Evolutionary conservation across 441 rosid species (phyloP), one percentile per base, ranked within the genome.

Genomic region (Macaranga tanarius): DNA sequence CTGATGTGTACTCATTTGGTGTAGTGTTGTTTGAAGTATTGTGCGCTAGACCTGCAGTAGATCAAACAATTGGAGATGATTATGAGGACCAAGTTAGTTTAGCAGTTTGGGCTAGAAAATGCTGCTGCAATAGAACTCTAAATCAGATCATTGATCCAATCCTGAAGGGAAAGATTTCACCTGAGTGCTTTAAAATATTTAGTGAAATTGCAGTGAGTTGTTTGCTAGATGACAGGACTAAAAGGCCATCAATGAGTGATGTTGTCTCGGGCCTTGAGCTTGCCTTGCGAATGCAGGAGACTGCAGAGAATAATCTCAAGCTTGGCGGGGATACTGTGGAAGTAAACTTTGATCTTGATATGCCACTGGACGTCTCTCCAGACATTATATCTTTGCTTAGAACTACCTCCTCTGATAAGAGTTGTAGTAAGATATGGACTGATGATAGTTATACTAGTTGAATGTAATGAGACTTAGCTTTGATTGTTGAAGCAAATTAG

Each of bases 231-330:
- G 17, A 50, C 4, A 6, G 54, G 17, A 50, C 0, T 16, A 73
- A 71, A 34, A 62, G 82, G 61, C 80, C 82, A 19, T 65, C 54
- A 1, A 80, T 83, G 82, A 70, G 70, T 31, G 82, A 83, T 25
- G 80, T 80, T 5, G 51, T 75, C 10, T 72, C 75, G 73, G 23
- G 71, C 56, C 70, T 80, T 48, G 84, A 78, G 80, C 66, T 73
- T 10, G 86, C 82, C 3, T 67, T 42, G 73, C 77, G 52, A 73
- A 78, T 75, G 56, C 76, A 77, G 72, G 67, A 57, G 11, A 58
- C 38, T 58, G 17, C 31, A 31, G 38, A 31, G 38, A 31, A 31
- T 2, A 31, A 3, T 31, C 2, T 31, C 38, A 31, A 31, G 4
- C 38, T 31, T 1, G 4, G 38, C 38, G 5, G 0, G 38, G 38